Evolutionary conservation across 176 grass and related monocot genomes (phyloP).

Genomic region (Rhynchospora pubera): DNA sequence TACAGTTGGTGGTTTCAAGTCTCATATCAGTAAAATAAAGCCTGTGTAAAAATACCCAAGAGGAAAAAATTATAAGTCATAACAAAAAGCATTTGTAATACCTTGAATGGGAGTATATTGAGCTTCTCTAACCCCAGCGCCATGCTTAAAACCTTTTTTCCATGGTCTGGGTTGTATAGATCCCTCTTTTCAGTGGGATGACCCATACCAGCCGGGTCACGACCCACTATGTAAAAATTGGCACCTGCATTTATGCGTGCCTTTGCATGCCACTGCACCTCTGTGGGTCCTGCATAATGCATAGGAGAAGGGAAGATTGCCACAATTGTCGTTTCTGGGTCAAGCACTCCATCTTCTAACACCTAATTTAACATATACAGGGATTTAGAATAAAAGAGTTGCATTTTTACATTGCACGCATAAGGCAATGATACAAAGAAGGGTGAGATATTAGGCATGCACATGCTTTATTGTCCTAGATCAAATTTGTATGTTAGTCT

Average conservation of each 20-base stretch:
- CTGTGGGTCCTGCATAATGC: slow-evolving; percentile 95
- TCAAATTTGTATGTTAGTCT: neutral
- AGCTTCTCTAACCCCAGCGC: slow-evolving; percentile 95
- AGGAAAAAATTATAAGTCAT: neutral
- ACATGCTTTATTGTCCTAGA: neutral
- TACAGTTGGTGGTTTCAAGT: neutral
- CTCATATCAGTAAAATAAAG: neutral
- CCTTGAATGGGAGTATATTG: slow-evolving; percentile 95
- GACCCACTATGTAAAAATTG: slow-evolving; percentile 98
- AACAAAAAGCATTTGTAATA: slow-evolving; percentile 19
- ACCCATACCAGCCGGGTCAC: slow-evolving; percentile 93
- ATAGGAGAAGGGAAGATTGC: slow-evolving; percentile 95
- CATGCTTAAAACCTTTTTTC: slow-evolving; percentile 90
- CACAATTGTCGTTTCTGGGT: slow-evolving; percentile 81
- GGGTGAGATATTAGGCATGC: neutral
- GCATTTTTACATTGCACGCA: neutral
- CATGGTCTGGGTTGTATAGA: slow-evolving; percentile 90
- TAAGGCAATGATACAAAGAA: neutral
- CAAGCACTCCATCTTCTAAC: slow-evolving; percentile 87
- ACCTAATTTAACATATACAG: slow-evolving; percentile 20
- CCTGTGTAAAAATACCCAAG: neutral
- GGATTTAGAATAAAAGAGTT: neutral
- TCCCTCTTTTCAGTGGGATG: slow-evolving; percentile 92
- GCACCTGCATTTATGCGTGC: slow-evolving; percentile 83
- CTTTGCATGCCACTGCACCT: slow-evolving; percentile 99